Conservation (phyloP, 352 stramenopile species). For the Globisporangium alternatum region DNA sequence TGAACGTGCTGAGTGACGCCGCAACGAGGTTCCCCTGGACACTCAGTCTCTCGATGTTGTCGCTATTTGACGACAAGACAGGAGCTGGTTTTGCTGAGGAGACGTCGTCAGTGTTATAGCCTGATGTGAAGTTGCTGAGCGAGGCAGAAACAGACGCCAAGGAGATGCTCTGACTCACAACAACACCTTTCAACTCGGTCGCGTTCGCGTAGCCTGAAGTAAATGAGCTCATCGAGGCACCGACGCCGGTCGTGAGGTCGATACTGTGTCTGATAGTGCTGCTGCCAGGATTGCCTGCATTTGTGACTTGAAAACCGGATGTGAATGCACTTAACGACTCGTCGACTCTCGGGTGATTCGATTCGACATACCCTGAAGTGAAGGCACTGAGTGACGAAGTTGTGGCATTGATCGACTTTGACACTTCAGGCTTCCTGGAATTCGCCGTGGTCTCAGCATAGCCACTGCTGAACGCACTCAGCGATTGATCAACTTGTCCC, state of each 20-base stretch:
- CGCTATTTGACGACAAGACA: background rate
- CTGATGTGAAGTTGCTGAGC: slow-evolving; percentile 30
- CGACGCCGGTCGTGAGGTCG: slow-evolving; percentile 20
- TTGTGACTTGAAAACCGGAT: slow-evolving; percentile 21
- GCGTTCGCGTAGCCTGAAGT: slow-evolving; percentile 17
- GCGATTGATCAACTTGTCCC: slow-evolving; percentile 24
- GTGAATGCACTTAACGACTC: slow-evolving; percentile 43
- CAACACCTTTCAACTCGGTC: background rate
- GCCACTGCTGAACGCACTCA: slow-evolving; percentile 38
- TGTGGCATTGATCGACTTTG: background rate
- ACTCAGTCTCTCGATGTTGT: background rate
- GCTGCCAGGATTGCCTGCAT: background rate
- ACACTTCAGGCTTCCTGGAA: background rate
- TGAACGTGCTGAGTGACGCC: slow-evolving; percentile 30
- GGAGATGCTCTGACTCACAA: slow-evolving; percentile 10
- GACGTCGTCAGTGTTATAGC: slow-evolving; percentile 12
- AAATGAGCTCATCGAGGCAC: slow-evolving; percentile 40
- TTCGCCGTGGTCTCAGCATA: slow-evolving; percentile 9
- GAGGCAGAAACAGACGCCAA: slow-evolving; percentile 15
- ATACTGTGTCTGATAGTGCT: slow-evolving; percentile 8
- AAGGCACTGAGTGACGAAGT: slow-evolving; percentile 21
- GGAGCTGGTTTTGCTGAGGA: background rate
- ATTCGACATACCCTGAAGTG: slow-evolving; percentile 21
- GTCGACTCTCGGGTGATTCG: slow-evolving; percentile 16
- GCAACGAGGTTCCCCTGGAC: background rate